Conservation (phyloP, 139 green algal species). For the Volvox reticuliferus region DNA sequence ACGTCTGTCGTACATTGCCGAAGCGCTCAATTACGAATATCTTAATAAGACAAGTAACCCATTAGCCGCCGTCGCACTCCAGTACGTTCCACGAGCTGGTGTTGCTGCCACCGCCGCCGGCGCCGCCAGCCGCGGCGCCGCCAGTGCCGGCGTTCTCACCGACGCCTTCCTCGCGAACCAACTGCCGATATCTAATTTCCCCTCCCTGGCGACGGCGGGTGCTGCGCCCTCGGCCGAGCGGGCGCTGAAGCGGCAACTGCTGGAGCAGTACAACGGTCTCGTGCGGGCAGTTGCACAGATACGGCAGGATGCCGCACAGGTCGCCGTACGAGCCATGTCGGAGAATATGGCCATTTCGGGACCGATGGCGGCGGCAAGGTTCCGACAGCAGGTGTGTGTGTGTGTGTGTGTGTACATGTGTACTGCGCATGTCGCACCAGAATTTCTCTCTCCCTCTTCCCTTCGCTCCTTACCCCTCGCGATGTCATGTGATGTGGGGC, state of each 20-base stretch:
- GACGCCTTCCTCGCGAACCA: constrained; percentile 34
- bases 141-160: background rate
- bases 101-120: background rate
- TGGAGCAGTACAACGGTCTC: constrained; percentile 39
- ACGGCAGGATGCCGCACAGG: background rate
- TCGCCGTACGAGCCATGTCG: background rate
- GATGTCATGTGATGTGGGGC: too few species aligned
- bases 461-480: background rate
- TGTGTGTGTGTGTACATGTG: background rate
- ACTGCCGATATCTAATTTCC: constrained; percentile 8
- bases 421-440: background rate
- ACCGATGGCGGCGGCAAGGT: background rate
- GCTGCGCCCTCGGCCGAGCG: constrained; percentile 27
- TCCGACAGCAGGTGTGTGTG: constrained; percentile 27
- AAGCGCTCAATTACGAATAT: constrained; percentile 32
- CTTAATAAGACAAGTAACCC: background rate
- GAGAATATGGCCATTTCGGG: background rate
- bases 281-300: constrained; percentile 26
- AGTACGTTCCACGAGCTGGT: background rate
- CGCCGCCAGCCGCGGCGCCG: background rate
- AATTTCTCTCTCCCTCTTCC: background rate
- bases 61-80: background rate
- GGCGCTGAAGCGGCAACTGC: constrained; percentile 28
- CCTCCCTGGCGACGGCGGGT: background rate
- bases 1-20: constrained; percentile 4